Conservation (phyloP, 306 rosid species). For the Biancaea sappan region DNA sequence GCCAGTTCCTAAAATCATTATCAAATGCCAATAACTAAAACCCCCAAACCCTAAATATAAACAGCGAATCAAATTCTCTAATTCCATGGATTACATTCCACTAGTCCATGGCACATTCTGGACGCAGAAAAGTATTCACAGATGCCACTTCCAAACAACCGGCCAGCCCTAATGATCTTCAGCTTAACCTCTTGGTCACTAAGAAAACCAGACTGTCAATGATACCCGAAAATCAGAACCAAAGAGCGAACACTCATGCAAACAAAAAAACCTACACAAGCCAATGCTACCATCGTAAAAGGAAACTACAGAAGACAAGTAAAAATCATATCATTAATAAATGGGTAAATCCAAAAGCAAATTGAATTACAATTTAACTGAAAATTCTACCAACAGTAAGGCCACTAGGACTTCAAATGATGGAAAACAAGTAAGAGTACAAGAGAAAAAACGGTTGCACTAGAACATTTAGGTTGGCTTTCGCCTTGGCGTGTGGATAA, state of each 20-base stretch:
- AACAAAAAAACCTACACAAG: background rate
- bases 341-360: background rate
- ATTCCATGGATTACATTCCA: background rate
- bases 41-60: background rate
- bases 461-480: background rate
- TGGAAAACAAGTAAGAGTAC: background rate
- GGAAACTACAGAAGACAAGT: background rate
- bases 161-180: background rate
- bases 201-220: background rate
- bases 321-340: background rate
- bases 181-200: background rate
- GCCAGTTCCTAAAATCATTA: background rate
- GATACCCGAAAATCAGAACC: background rate
- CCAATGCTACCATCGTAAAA: background rate
- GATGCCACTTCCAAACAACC: background rate
- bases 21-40: background rate
- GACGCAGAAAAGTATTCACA: background rate
- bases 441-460: background rate
- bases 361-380: background rate
- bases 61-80: background rate
- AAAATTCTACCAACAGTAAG: background rate
- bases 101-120: background rate
- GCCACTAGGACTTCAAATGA: background rate
- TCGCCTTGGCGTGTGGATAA: too few species aligned
- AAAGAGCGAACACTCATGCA: background rate